These are phyloP conservation scores for Erysimum cheiri DNA, from an alignment of 441 rosid genomes.

Conservation along the genomic window DNA sequence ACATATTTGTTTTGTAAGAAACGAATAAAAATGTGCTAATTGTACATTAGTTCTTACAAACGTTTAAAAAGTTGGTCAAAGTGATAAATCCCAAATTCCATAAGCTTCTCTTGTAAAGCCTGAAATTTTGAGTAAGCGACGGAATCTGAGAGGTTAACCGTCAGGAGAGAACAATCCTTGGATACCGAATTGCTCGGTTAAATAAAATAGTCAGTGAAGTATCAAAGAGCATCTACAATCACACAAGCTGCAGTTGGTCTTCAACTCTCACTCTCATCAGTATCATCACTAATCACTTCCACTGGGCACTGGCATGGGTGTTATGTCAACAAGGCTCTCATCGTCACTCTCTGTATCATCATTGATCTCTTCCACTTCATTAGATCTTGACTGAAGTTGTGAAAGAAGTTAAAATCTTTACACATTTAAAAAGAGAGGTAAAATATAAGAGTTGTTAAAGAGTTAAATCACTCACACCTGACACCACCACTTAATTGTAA, in stretches of 20 bases:
- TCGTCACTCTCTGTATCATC: background rate
- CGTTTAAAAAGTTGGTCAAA: background rate
- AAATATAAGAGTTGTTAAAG: background rate
- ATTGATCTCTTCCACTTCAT: conserved; percentile 10
- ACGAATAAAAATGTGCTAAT: background rate
- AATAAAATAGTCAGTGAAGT: conserved; percentile 46
- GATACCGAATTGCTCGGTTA: no score
- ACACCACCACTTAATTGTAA: background rate
- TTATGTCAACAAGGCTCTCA: background rate
- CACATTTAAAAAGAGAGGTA: background rate
- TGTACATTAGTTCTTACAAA: background rate
- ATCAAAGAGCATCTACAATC: conserved; percentile 56
- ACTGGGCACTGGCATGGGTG: background rate
- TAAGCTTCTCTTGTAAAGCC: conserved; percentile 48
- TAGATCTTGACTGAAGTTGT: background rate
- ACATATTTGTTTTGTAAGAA: conserved; percentile 20
- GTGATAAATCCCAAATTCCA: background rate
- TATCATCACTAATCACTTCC: background rate
- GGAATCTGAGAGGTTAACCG: conserved; percentile 31
- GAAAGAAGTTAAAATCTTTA: background rate
- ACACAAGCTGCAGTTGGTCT: conserved; percentile 51
- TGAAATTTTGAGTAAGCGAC: conserved; percentile 44
- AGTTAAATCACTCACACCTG: background rate
- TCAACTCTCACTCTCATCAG: background rate
- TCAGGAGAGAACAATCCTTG: background rate